Evolutionary conservation across 2,329 filamentous ascomycete genomes (phyloP).

Genomic region (Incumbomyces lentus): DNA sequence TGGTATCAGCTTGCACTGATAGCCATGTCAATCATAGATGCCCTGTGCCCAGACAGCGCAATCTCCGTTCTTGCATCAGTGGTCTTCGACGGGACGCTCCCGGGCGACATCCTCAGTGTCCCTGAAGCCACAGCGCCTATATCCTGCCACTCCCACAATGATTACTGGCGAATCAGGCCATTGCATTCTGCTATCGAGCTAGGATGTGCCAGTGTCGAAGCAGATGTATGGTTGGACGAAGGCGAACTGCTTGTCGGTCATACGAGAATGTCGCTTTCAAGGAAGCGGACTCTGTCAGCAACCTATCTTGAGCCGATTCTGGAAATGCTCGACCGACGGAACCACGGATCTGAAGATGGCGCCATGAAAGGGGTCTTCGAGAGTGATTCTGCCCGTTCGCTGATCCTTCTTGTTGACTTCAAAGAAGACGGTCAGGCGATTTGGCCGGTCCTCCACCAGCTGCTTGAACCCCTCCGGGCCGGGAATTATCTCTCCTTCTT

Average conservation of each 20-base stretch:
- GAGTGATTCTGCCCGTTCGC: slow-evolving; percentile 36
- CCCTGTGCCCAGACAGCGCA: too few relatives aligned
- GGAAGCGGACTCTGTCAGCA: slow-evolving; percentile 37
- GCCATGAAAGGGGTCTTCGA: slow-evolving; percentile 41
- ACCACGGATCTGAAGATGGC: slow-evolving; percentile 25
- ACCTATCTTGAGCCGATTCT: slow-evolving; percentile 46
- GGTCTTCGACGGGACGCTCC: too few relatives aligned
- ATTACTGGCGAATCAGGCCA: slow-evolving; percentile 47
- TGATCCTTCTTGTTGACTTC: slow-evolving; percentile 46
- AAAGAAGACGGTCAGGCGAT: slow-evolving; percentile 31
- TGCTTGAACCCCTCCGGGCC: slow-evolving; percentile 39
- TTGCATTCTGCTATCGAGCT: slow-evolving; percentile 45
- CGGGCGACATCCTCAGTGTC: neutral
- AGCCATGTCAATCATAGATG: too few relatives aligned
- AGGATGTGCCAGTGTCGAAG: slow-evolving; percentile 47
- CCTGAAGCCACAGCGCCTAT: neutral
- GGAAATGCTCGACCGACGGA: slow-evolving; percentile 40
- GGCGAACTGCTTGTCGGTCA: slow-evolving; percentile 48
- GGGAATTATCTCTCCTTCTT: slow-evolving; percentile 42
- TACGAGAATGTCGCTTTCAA: slow-evolving; percentile 36
- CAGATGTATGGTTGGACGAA: slow-evolving; percentile 46
- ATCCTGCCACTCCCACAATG: slow-evolving; percentile 48
- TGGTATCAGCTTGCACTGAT: too few relatives aligned
- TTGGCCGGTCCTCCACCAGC: slow-evolving; percentile 29
- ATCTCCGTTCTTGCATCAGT: too few relatives aligned